Base-by-base conservation (phyloP, 768 basidiomycete genomes). In the Serendipita sp. region DNA sequence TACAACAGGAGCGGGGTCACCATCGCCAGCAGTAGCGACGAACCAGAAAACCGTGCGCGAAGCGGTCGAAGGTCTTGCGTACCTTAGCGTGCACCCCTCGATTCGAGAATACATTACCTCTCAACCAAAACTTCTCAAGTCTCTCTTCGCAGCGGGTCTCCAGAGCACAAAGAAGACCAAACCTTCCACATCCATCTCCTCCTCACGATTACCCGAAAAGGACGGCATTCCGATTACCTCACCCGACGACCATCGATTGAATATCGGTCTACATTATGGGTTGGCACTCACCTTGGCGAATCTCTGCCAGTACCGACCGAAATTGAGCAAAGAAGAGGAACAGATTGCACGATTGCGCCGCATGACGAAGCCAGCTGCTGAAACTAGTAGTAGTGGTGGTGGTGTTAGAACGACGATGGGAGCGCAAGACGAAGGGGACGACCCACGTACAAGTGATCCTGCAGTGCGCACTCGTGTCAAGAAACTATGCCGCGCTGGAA, bases 61-160 rank as follows among this genome's bases (percentile, higher is more conserved):
- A 67, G 85, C 84, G 3, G 78, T 93, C 13, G 93, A 96, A 75
- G 91, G 86, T 0, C 76, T 96, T 60, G 89, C 88, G n/a, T 88
- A 93, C 73, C 81, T 92, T 65, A 89, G 84, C 65, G 75, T 80
- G 56, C 79, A 83, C 68, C 78, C 88, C 1, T 66, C 72, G 1
- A 78, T 87, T 65, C 88, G 89, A 71, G 84, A 88, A 66, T 71
- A 68, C 30, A 73, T 93, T 62, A 81, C 85, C 4, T 76, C 74
- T 15, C 79, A 85, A 68, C 16, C 76, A 0, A 65, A 69, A 3
- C 84, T 91, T 72, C 77, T 91, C 53, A 76, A 76, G 62, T 74
- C 75, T 56, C 78, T 86, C 5, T 83, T 86, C 70, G 71, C 80
- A 16, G 75, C 86, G 46, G 74, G 84, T 62, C 81, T 85, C n/a